These are phyloP conservation scores for Chaetoceros tenuissimus DNA, from an alignment of 108 stramenopile species.

Conservation along the genomic window DNA sequence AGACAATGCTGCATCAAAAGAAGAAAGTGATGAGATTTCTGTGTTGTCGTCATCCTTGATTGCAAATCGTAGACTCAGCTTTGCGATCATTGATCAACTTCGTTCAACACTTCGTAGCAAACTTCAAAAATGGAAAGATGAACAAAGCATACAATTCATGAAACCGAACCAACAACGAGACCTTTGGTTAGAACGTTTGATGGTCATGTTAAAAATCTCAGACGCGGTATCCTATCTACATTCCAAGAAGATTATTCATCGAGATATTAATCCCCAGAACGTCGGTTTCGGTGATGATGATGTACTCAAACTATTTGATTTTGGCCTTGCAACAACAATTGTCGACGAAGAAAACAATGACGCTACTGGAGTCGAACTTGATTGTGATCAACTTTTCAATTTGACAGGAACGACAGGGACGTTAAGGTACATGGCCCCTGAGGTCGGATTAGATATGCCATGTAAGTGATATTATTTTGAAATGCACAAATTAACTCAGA, in stretches of 20 bases:
- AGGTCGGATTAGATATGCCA: neutral
- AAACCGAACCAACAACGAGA: neutral
- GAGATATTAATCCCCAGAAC: conserved; percentile 54
- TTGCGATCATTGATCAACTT: neutral
- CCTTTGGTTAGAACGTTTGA: neutral
- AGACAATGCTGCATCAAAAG: too few species aligned
- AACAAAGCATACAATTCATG: neutral
- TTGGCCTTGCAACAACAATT: conserved; percentile 33
- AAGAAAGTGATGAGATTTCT: neutral
- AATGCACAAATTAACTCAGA: too few species aligned
- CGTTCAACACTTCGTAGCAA: neutral
- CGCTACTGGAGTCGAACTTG: neutral
- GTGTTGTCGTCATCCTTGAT: neutral
- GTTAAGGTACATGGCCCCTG: neutral
- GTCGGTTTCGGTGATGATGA: conserved; percentile 31
- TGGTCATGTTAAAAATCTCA: conserved; percentile 19
- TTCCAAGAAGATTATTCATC: conserved; percentile 48
- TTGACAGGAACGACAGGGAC: neutral
- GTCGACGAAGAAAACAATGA: neutral
- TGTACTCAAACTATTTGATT: conserved; percentile 67
- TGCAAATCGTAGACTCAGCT: neutral
- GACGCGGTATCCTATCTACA: conserved; percentile 68
- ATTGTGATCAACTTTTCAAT: neutral
- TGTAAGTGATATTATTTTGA: too few species aligned
- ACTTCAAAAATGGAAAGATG: neutral